Conservation (phyloP, 768 basidiomycete species). For the Hemileccinum impolitum region DNA sequence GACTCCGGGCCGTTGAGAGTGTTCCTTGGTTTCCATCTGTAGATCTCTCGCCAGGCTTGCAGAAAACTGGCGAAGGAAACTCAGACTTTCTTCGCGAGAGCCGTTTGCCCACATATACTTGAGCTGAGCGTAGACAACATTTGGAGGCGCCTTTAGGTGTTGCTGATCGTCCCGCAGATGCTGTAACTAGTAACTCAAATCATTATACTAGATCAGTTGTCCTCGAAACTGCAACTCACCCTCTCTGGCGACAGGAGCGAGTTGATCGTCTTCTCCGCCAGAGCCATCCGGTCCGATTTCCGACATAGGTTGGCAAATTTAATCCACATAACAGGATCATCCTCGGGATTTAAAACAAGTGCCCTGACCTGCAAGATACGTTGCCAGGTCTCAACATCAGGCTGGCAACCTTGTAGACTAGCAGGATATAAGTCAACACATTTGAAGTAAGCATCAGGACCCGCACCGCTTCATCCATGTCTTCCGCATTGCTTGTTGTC, state of each 20-base stretch:
- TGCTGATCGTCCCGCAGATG: conserved; percentile 50
- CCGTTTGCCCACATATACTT: conserved; percentile 95
- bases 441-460: not conserved
- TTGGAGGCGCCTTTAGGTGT: conserved; percentile 77
- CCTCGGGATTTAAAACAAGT: conserved; percentile 86
- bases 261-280: conserved; percentile 96
- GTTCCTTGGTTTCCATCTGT: conserved; percentile 53
- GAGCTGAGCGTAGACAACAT: conserved; percentile 93
- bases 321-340: conserved; percentile 98
- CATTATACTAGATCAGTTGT: not conserved
- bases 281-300: conserved; percentile 88
- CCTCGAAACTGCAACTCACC: conserved; percentile 33
- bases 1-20: conserved; percentile 47
- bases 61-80: conserved; percentile 80
- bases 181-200: conserved; percentile 33
- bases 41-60: conserved; percentile 73
- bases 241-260: conserved; percentile 78
- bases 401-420: conserved; percentile 93
- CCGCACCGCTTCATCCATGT: conserved; percentile 95
- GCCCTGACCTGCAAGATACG: conserved; percentile 94
- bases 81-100: conserved; percentile 72
- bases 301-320: conserved; percentile 98
- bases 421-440: not conserved
- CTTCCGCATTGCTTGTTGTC: conserved; percentile 85
- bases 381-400: conserved; percentile 99